Percentiles rank a stretch among this genome's conserved stretches.
Evolutionary conservation across 176 grass and related monocot species (phyloP).

Genomic region (Puccinellia tenuiflora): DNA sequence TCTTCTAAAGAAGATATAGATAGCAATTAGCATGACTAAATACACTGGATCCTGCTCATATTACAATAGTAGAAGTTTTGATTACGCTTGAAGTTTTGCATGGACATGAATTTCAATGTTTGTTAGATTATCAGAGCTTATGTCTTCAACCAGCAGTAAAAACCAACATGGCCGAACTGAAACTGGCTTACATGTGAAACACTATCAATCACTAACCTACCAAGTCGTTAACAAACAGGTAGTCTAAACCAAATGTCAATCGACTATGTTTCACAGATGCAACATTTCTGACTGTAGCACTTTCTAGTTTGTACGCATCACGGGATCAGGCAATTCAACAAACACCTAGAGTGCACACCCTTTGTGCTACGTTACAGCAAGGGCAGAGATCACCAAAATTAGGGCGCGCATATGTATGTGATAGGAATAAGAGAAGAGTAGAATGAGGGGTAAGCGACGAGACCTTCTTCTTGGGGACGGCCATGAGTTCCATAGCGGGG

Average conservation of each 20-base stretch:
- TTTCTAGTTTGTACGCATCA: background rate
- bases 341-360: constrained; percentile 24
- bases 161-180: background rate
- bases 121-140: background rate
- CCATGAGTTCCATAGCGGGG: constrained; percentile 68
- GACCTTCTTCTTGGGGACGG: constrained; percentile 87
- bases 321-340: constrained; percentile 7
- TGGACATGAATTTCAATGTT: background rate
- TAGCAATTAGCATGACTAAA: too few relatives aligned
- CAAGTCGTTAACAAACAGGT: background rate
- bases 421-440: background rate
- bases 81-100: background rate
- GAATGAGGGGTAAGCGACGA: background rate
- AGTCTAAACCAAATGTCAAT: too few relatives aligned
- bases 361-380: background rate
- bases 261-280: too few relatives aligned
- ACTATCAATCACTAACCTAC: background rate
- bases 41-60: too few relatives aligned
- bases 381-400: background rate
- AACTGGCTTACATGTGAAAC: background rate
- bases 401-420: background rate
- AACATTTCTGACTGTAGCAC: background rate
- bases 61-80: too few relatives aligned
- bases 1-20: too few relatives aligned
- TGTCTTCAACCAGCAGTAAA: too few relatives aligned